phyloP scores from a whole-genome alignment of 2,329 filamentous ascomycete genomes.

The Pseudogymnoascus sp. region DNA sequence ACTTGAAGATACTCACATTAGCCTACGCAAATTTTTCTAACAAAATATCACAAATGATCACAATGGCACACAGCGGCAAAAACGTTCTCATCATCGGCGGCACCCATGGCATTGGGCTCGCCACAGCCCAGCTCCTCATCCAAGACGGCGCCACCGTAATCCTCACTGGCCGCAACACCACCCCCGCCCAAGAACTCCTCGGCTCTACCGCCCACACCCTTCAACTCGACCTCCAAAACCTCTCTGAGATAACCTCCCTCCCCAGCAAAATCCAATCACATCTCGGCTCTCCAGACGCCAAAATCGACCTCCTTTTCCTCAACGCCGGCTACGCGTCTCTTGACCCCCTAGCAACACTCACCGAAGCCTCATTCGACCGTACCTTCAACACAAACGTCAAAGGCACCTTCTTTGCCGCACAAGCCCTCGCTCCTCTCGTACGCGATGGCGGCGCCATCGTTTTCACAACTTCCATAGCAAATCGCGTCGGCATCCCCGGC shows the following conservation, averaged over 20 bases:
- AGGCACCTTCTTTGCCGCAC: background rate
- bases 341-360: background rate
- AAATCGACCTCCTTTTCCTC: background rate
- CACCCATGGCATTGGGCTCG: conserved; percentile 55
- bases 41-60: background rate
- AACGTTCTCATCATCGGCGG: conserved; percentile 56
- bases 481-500: background rate
- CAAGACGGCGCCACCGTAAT: conserved; percentile 49
- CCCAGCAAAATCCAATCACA: background rate
- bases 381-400: background rate
- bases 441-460: background rate
- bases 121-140: conserved; percentile 50
- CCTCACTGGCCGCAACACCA: conserved; percentile 30
- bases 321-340: background rate
- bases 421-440: background rate
- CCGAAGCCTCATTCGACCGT: background rate
- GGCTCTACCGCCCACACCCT: background rate
- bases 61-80: conserved; percentile 20
- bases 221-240: background rate
- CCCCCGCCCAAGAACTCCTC: background rate
- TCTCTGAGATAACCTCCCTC: background rate
- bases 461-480: background rate
- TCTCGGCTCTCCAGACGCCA: background rate
- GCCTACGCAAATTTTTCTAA: background rate
- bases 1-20: background rate